Evolutionary conservation across 805 yeast species (phyloP).

Genomic region (Kluyveromyces wickerhamii): DNA sequence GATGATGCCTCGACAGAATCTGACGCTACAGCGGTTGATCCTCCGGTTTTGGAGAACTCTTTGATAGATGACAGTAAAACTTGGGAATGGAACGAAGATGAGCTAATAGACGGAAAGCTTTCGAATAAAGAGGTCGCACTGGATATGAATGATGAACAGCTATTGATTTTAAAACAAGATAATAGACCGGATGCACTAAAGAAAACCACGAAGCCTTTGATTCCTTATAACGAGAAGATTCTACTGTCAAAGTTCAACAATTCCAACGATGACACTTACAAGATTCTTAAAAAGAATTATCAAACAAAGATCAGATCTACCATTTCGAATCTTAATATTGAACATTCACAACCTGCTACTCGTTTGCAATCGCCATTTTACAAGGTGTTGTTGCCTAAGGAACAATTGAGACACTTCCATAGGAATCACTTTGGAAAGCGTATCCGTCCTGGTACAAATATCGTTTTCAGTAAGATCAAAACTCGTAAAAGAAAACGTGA

Average conservation of each 20-base stretch:
- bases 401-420: slow-evolving; percentile 70
- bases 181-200: slow-evolving; percentile 6
- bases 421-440: slow-evolving; percentile 54
- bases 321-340: slow-evolving; percentile 82
- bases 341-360: slow-evolving; percentile 83
- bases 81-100: slow-evolving; percentile 42
- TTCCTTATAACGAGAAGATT: slow-evolving; percentile 46
- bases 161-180: slow-evolving; percentile 45
- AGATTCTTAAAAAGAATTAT: slow-evolving; percentile 71
- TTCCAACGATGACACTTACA: slow-evolving; percentile 85
- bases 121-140: slow-evolving; percentile 32
- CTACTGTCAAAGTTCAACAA: slow-evolving; percentile 62
- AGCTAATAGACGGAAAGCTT: slow-evolving; percentile 64
- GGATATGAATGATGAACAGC: slow-evolving; percentile 81
- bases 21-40: background rate
- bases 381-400: slow-evolving; percentile 62
- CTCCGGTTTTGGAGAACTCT: slow-evolving; percentile 7
- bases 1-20: slow-evolving; percentile 32
- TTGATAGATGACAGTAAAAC: slow-evolving; percentile 24
- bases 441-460: slow-evolving; percentile 68
- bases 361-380: slow-evolving; percentile 87
- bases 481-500: slow-evolving; percentile 82
- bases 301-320: slow-evolving; percentile 90
- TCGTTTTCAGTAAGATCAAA: slow-evolving; percentile 69
- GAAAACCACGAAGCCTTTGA: slow-evolving; percentile 21